Evolutionary conservation across 495 filamentous ascomycete genomes (phyloP), one percentile per base, ranked within the genome.

Genomic region (Aspergillus coremiiformis): DNA sequence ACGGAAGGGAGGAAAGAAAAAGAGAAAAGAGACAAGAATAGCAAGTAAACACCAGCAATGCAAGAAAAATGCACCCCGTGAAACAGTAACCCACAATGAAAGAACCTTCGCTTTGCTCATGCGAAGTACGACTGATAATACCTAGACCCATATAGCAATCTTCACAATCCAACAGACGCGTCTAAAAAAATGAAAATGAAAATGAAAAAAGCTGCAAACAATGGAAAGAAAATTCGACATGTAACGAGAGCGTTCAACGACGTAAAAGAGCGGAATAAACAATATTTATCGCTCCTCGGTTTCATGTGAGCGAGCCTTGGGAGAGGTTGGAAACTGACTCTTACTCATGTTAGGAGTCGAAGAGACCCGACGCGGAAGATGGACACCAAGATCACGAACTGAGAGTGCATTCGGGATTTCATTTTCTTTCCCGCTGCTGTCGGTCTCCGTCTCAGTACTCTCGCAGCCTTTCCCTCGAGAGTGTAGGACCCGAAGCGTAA

Each of bases 401-500:
- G 59, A 33, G 19, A 64, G 57, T 59, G 47, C 53, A 50, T 44
- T 61, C 23, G 12, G 10, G 42, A 57, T 62, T 22, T 73, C 66
- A 42, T 70, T 66, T 46, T 76, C 73, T 51, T 68, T 75, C 8
- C 67, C 71, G 39, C 73, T 76, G 52, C 71, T 74, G 27, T 76
- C 73, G 0, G 68, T 73, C 45, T 73, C 71, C 0, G 68, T 69
- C 42, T 73, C 73, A 1, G 48, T 57, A 21, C 62, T 67, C 29
- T 70, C 69, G 8, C 49, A 47, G 15, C 50, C 65, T 12, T 66
- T 62, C 7, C 56, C 49, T 19, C 68, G 70, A 29, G 86, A 80
- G 20, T 79, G 80, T 5, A 96, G 65, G 5, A 83, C 84, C 6
- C 84, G 76, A 1, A 83, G 78, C 0, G 90, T 94, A 21, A 90